phyloP scores from a whole-genome alignment of 208 protist genomes.

The Leishmania major region DNA sequence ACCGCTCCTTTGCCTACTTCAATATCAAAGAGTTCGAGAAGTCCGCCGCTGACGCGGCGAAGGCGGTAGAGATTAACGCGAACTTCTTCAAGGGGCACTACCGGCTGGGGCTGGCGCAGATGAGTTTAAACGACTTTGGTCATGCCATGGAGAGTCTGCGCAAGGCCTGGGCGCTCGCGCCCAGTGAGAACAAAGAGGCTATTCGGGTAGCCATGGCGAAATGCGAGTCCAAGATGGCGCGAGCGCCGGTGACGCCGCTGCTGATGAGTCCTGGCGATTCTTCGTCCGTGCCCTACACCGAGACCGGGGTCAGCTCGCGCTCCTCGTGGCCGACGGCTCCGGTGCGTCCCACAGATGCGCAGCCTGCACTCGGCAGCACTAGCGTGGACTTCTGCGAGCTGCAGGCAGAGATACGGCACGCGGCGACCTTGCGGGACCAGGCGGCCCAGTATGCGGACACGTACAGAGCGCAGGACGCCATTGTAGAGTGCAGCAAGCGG shows the following conservation, averaged over 20 bases:
- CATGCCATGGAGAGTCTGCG: conserved; percentile 46
- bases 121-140: conserved; percentile 39
- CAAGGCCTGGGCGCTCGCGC: conserved; percentile 33
- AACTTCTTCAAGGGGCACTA: conserved; percentile 71
- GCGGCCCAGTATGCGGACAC: conserved; percentile 16
- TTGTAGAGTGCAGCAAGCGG: conserved; percentile 44
- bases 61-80: conserved; percentile 45
- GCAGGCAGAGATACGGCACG: conserved; percentile 4
- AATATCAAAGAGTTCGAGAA: conserved; percentile 47
- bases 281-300: background rate
- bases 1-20: conserved; percentile 74
- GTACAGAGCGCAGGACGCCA: conserved; percentile 29
- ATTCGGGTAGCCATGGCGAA: conserved; percentile 49
- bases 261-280: conserved; percentile 20
- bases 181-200: conserved; percentile 34
- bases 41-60: conserved; percentile 42
- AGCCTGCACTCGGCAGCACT: background rate
- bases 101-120: conserved; percentile 53
- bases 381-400: conserved; percentile 15
- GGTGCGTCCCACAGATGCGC: background rate
- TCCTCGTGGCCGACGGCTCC: conserved; percentile 5
- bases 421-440: conserved; percentile 2
- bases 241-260: conserved; percentile 42
- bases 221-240: conserved; percentile 67
- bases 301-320: background rate